These are phyloP conservation scores for Mycena kentingensis DNA, from an alignment of 768 basidiomycete genomes.

Conservation along the genomic window DNA sequence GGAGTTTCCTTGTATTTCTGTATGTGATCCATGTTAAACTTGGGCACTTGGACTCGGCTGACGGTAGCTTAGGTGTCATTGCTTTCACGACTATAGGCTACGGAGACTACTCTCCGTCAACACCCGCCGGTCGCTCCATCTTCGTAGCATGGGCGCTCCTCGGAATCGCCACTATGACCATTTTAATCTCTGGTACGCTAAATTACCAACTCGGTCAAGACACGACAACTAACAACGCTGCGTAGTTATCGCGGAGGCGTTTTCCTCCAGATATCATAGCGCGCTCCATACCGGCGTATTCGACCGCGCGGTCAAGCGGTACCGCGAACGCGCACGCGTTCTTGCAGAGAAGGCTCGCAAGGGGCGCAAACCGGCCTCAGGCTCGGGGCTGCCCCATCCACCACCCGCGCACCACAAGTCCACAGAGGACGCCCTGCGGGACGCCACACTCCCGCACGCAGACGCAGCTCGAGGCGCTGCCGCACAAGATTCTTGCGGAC, in stretches of 20 bases:
- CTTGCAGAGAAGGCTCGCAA: constrained; percentile 9
- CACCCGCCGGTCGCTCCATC: constrained; percentile 71
- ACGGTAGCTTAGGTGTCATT: constrained; percentile 54
- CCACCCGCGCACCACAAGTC: constrained; percentile 9
- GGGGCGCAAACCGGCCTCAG: background rate
- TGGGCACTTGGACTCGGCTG: background rate
- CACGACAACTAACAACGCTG: background rate
- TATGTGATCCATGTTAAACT: constrained; percentile 36
- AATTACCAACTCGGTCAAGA: background rate
- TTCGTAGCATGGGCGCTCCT: constrained; percentile 80
- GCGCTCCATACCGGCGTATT: constrained; percentile 51
- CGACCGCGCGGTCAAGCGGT: constrained; percentile 47
- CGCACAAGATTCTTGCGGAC: constrained; percentile 33
- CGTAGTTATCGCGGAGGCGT: constrained; percentile 66
- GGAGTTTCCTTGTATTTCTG: constrained; percentile 73
- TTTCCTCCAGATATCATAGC: constrained; percentile 63
- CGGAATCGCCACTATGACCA: constrained; percentile 76
- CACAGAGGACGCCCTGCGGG: constrained; percentile 16
- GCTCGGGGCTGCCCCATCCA: background rate
- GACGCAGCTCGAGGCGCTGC: constrained; percentile 35
- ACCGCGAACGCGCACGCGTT: constrained; percentile 28
- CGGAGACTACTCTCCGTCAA: constrained; percentile 61
- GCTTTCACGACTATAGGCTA: constrained; percentile 78
- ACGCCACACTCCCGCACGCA: constrained; percentile 24
- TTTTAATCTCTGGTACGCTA: constrained; percentile 65